phyloP scores from a whole-genome alignment of 371 early-diverging fungal genomes.

The Mortierella sp. region DNA sequence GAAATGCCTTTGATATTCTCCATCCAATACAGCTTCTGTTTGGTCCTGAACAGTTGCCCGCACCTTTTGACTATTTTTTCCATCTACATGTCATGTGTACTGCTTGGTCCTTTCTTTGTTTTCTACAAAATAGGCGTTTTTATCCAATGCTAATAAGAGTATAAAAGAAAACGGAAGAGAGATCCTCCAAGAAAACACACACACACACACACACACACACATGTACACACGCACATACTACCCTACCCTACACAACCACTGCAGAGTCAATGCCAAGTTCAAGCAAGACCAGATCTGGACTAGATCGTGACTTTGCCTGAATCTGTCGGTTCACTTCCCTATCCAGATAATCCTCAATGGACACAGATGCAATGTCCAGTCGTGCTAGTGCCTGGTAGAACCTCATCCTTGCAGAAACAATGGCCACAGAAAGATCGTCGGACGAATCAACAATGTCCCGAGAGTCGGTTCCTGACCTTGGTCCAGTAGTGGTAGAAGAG shows the following conservation, averaged over 20 bases:
- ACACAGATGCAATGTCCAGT: constrained; percentile 12
- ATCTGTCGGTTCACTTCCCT: constrained; percentile 13
- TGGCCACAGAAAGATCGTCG: constrained; percentile 15
- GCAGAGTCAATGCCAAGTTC: constrained; percentile 17
- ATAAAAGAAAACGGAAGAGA: neutral
- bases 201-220: no score
- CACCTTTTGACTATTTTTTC: no score
- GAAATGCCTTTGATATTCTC: no score
- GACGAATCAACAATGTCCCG: constrained; percentile 16
- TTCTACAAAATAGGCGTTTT: neutral
- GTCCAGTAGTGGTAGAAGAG: neutral
- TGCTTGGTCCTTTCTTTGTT: no score
- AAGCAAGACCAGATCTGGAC: constrained; percentile 17
- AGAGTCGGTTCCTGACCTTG: neutral
- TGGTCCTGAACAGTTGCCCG: no score
- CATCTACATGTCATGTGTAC: no score
- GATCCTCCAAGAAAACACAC: no score
- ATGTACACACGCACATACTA: no score
- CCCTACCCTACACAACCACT: no score
- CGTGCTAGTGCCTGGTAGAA: constrained; percentile 17
- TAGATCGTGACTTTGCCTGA: constrained; percentile 23
- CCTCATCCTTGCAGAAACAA: constrained; percentile 20
- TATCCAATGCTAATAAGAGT: neutral
- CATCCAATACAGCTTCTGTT: no score
- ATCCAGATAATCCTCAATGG: constrained; percentile 25